Evolutionary conservation across 768 basidiomycete genomes (phyloP), one percentile per base, ranked within the genome.

Genomic region (Pisolithus microcarpus): DNA sequence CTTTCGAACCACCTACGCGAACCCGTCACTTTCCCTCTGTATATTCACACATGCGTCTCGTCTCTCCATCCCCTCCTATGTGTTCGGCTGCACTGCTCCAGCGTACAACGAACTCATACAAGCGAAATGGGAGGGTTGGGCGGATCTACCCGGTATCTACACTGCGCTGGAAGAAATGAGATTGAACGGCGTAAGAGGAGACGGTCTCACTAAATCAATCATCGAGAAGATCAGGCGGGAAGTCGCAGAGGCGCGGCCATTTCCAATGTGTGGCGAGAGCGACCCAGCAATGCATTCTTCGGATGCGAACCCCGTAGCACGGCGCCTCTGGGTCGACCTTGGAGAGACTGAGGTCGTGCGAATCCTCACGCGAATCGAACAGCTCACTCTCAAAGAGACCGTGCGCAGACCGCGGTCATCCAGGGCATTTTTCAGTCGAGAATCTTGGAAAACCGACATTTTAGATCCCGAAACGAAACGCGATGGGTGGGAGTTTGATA

Each of bases 41-140:
- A 76, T 95, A 23, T 97, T 96, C 71, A 74, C 84, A 46, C 77
- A 92, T 64, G 87, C 91, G 0, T 79, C 83, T 38, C 76, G 77
- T 38, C 77, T 83, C 4, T 90, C 87, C 1, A 78, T 85, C 45
- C 75, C 83, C 4, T 91, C 87, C 5, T 97, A 90, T 65, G 85
- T 94, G 28, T 84, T 85, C 59, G 94, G 93, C 2, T 97, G 94
- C 67, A 86, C 89, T 9, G 87, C 92, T 0, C 76, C 76, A 9
- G 87, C 85, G 0, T 96, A 95, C 68, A 91, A 93, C 65, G 91
- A 95, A 63, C 75, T 93, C 18, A 79, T 97, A 24, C 74, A 80
- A 59, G 91, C 87, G n/a, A 80, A 81, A 18, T 97, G 94, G 94
- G 68, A 72, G 7, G 80, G 76, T 50, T 90, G 94, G 72, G 79